A percentile compares a stretch with the other conserved stretches of the same genome.
Evolutionary conservation across 1,284 basidiomycete species (phyloP).

Genomic region (Melampsora abietis-canadensis): DNA sequence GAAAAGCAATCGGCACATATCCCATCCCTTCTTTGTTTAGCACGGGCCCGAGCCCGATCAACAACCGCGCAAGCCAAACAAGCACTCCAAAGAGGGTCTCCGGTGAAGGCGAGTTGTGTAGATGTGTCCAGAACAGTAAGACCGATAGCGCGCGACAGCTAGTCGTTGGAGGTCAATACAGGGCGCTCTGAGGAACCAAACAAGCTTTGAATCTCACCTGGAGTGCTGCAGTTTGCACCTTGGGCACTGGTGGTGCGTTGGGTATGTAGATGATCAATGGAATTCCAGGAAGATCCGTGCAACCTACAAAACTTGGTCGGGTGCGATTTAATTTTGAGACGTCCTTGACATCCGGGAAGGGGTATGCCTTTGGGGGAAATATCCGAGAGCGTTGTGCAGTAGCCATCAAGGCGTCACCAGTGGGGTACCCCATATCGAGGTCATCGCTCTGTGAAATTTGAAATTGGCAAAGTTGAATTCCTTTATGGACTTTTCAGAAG

Average conservation of each 20-base stretch:
- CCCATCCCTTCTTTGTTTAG: conserved; percentile 3
- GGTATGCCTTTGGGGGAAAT: conserved; percentile 3
- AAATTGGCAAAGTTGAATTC: too few species aligned
- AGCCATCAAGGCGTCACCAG: conserved; percentile 9
- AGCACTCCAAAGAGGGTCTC: conserved; percentile 28
- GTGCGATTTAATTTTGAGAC: conserved; percentile 20
- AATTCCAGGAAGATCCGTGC: conserved; percentile 8
- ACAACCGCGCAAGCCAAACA: conserved; percentile 34
- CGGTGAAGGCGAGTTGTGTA: neutral
- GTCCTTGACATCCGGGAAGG: conserved; percentile 14
- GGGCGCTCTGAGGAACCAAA: too few species aligned
- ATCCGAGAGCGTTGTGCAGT: conserved; percentile 19
- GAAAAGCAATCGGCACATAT: conserved; percentile 18
- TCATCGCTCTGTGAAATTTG: too few species aligned
- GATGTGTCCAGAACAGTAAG: conserved; percentile 22
- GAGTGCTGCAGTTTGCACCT: conserved; percentile 15
- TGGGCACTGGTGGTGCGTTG: conserved; percentile 21
- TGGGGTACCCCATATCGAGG: neutral
- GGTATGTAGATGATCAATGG: conserved; percentile 32
- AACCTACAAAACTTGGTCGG: conserved; percentile 35
- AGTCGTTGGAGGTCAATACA: neutral
- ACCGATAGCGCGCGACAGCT: conserved; percentile 3
- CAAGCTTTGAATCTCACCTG: conserved; percentile 9
- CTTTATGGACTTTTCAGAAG: too few species aligned
- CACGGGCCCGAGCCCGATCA: conserved; percentile 10